Percentiles rank a stretch among this genome's conserved stretches.
phyloP scores from a whole-genome alignment of 2,329 filamentous ascomycete genomes.

The Botrytis aclada region DNA sequence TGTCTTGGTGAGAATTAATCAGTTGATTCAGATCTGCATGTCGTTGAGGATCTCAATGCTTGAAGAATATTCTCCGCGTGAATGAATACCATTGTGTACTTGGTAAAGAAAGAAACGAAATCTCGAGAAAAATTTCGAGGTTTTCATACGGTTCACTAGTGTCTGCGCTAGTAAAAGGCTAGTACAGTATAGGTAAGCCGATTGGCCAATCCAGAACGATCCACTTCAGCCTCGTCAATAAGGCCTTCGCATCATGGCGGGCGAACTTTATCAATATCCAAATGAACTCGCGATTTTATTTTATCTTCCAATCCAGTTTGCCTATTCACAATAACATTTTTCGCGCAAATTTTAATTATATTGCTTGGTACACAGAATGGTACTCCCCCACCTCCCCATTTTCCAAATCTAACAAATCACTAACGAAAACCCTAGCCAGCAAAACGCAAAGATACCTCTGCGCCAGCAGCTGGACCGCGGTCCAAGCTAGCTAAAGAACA shows the following conservation, averaged over 20 bases:
- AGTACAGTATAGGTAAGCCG: neutral
- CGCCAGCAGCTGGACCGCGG: conserved; percentile 44
- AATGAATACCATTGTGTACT: neutral
- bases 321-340: neutral
- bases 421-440: conserved; percentile 29
- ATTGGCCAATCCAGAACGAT: neutral
- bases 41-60: neutral
- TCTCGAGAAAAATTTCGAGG: neutral
- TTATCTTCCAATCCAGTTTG: too few relatives aligned
- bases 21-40: too few relatives aligned
- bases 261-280: conserved; percentile 8
- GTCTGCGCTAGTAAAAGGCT: neutral
- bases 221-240: conserved; percentile 7
- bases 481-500: conserved; percentile 93
- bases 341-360: neutral
- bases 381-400: accelerated
- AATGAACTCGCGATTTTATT: neutral
- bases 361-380: neutral
- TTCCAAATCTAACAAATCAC: neutral
- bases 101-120: neutral
- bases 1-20: neutral
- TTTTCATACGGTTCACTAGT: conserved; percentile 2
- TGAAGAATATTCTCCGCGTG: neutral
- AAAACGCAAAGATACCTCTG: conserved; percentile 33
- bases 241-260: conserved; percentile 8